phyloP scores from a whole-genome alignment of 495 filamentous ascomycete species.

The Penicillium verhagenii region DNA sequence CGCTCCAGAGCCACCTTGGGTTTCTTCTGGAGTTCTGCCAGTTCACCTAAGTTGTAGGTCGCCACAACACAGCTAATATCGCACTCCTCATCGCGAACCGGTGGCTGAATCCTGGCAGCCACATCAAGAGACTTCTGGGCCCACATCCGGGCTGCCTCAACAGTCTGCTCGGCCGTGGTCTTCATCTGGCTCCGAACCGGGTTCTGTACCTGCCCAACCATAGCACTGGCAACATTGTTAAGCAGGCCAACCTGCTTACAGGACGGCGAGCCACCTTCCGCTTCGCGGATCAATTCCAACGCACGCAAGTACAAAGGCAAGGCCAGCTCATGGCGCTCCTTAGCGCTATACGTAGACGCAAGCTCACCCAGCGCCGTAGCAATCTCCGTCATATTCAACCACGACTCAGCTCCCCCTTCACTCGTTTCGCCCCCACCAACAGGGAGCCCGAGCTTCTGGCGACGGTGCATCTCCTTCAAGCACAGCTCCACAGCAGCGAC shows the following conservation, averaged over 20 bases:
- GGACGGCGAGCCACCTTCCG: conserved; percentile 43
- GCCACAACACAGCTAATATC: conserved; percentile 81
- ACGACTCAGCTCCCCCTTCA: conserved; percentile 56
- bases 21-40: conserved; percentile 70
- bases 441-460: conserved; percentile 58
- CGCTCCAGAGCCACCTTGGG: conserved; percentile 54
- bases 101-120: conserved; percentile 52
- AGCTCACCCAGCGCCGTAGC: conserved; percentile 70
- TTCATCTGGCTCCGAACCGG: conserved; percentile 46
- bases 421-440: conserved; percentile 21
- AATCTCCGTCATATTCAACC: conserved; percentile 70
- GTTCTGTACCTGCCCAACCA: conserved; percentile 32
- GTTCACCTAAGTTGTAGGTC: conserved; percentile 81
- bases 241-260: conserved; percentile 72
- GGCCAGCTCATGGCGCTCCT: conserved; percentile 71
- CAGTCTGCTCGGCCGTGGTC: conserved; percentile 47
- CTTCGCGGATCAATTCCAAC: conserved; percentile 52
- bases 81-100: conserved; percentile 73
- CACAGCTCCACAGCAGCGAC: conserved; percentile 81
- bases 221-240: conserved; percentile 31
- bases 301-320: conserved; percentile 88
- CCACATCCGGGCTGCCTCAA: conserved; percentile 68
- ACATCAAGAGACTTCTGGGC: conserved; percentile 69
- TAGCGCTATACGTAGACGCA: conserved; percentile 66
- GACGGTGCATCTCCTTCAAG: conserved; percentile 68